phyloP scores from a whole-genome alignment of 1,284 basidiomycete species.

The Ustilago esculenta region DNA sequence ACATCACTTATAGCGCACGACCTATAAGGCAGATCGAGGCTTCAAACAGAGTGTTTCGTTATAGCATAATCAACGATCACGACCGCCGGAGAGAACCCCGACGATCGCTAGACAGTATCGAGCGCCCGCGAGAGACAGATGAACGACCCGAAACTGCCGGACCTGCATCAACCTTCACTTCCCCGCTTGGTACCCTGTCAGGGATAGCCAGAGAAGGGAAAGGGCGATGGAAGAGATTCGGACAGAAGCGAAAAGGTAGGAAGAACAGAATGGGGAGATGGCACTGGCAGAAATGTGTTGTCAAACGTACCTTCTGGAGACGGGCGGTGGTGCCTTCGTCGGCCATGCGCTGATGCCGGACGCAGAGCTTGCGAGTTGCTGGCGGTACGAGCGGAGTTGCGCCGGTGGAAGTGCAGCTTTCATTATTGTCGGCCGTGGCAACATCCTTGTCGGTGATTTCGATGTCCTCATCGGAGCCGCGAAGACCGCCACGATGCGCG shows the following conservation, averaged over 20 bases:
- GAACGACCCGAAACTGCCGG: conserved; percentile 25
- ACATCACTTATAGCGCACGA: conserved; percentile 59
- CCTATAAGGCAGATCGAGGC: conserved; percentile 54
- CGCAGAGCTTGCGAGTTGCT: conserved; percentile 75
- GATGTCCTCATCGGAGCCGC: conserved; percentile 43
- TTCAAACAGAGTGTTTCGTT: conserved; percentile 63
- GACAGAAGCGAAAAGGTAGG: conserved; percentile 1
- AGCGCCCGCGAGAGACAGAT: conserved; percentile 20
- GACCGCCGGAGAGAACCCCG: conserved; percentile 9
- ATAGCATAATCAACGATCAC: conserved; percentile 37
- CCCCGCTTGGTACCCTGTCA: background rate
- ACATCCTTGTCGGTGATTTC: conserved; percentile 26
- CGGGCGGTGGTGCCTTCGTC: conserved; percentile 92
- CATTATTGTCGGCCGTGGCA: conserved; percentile 12
- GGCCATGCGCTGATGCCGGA: conserved; percentile 94
- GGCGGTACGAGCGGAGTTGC: conserved; percentile 45
- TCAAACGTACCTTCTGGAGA: conserved; percentile 81
- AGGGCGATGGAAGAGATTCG: conserved; percentile 6
- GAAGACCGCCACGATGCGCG: conserved; percentile 46
- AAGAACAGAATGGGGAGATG: background rate
- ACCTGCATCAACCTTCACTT: conserved; percentile 26
- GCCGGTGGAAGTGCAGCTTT: conserved; percentile 16
- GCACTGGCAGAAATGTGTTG: background rate
- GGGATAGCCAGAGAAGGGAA: background rate
- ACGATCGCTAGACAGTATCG: conserved; percentile 24